phyloP scores from a whole-genome alignment of 1,284 basidiomycete species.

The Ceratobasidium sp. region DNA sequence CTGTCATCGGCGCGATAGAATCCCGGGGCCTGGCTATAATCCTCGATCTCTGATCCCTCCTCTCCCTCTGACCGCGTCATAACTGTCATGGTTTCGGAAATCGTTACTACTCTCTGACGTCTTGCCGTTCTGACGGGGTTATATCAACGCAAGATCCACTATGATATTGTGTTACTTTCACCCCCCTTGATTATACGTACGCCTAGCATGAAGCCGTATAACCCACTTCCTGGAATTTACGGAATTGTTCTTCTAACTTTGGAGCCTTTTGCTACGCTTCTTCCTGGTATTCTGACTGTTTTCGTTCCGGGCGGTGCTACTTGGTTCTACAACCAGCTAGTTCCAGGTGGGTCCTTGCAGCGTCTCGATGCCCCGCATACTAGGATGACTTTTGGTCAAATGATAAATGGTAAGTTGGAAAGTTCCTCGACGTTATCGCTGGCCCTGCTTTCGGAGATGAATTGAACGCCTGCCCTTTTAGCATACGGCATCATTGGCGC shows the following conservation, averaged over 20 bases:
- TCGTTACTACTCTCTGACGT: no score
- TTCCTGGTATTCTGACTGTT: constrained; percentile 28
- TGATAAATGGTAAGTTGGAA: constrained; percentile 67
- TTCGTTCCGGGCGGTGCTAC: constrained; percentile 64
- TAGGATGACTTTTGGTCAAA: constrained; percentile 75
- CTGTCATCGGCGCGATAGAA: no score
- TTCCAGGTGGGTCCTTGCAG: constrained; percentile 60
- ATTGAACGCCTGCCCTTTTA: constrained; percentile 49
- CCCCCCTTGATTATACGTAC: constrained; percentile 16
- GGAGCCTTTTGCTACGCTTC: constrained; percentile 31
- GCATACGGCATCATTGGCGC: constrained; percentile 75
- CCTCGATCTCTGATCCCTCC: no score
- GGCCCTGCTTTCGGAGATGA: not conserved
- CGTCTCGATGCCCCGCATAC: constrained; percentile 60
- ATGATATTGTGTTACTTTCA: no score
- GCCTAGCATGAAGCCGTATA: constrained; percentile 14
- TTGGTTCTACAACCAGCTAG: constrained; percentile 77
- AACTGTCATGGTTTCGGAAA: no score
- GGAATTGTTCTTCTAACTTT: constrained; percentile 31
- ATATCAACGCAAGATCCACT: no score
- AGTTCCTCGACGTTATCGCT: constrained; percentile 45
- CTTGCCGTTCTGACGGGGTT: no score
- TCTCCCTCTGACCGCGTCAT: no score
- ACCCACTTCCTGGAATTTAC: constrained; percentile 34
- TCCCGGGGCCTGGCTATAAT: no score